Evolutionary conservation across 2,329 filamentous ascomycete genomes (phyloP).

Genomic region (Colletotrichum kahawae): DNA sequence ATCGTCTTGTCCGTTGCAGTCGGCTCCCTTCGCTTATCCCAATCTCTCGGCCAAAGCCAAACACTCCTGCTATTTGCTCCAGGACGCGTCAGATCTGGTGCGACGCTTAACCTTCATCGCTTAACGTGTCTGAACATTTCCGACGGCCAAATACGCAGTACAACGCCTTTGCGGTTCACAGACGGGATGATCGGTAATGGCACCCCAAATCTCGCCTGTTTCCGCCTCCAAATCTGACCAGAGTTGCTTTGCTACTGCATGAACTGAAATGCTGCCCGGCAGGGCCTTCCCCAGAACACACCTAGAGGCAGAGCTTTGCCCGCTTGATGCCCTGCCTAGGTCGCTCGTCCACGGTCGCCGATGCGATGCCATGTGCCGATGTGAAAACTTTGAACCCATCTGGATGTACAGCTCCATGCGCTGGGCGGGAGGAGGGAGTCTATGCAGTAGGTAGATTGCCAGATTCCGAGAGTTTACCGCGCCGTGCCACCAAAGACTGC

Average conservation of each 20-base stretch:
- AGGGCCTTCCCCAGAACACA: neutral
- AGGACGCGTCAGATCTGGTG: neutral
- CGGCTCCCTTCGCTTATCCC: neutral
- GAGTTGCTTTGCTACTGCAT: slow-evolving; percentile 4
- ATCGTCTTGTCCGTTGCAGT: neutral
- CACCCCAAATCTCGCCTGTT: neutral
- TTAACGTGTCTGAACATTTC: neutral
- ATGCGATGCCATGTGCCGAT: slow-evolving; percentile 2
- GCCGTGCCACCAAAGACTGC: neutral
- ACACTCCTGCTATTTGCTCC: neutral
- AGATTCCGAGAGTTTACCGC: neutral
- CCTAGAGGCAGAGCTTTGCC: neutral
- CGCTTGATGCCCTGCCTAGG: neutral
- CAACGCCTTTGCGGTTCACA: neutral
- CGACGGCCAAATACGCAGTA: neutral
- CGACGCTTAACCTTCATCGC: neutral
- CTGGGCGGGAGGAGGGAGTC: neutral
- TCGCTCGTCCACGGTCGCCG: neutral
- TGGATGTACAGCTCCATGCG: neutral
- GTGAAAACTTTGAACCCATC: neutral
- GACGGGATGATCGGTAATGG: slow-evolving; percentile 1
- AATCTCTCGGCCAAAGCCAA: neutral
- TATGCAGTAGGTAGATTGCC: neutral
- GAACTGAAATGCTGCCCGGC: neutral
- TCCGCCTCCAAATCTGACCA: neutral